Base-by-base conservation (phyloP, 257 asterid species). In the Ilex asprella region DNA sequence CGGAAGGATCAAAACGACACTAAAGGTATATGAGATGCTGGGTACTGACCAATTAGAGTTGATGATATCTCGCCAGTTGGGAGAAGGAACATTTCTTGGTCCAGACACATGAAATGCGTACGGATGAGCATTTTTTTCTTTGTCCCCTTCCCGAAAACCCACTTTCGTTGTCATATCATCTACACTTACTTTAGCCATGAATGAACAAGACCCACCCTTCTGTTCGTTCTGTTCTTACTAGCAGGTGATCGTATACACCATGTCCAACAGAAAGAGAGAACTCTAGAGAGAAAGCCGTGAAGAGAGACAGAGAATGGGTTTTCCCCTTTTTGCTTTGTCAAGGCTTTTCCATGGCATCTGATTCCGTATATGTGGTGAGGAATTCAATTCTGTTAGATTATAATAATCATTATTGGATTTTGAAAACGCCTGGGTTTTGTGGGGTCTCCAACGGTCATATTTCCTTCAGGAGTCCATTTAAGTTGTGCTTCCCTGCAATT, bases 31-130 rank as follows among this genome's bases (percentile, higher is more conserved):
- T 11, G 46, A 53, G 32, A 35, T 10, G 39, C 7, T 0, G 31
- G 59, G 53, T 55, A 63, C 87, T 50, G 15, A 87, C 95, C 95
- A 87, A 54, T 81, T 80, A 62, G 95, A 87, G 56, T 61, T 84
- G 73, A 82, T 80, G 64, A 87, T 79, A 62, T 80, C 95, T 68
- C 83, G 84, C 95, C 92, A 87, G 62, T 80, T 87, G 0, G 85
- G 85, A 30, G 82, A 69, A 67, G 92, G 82, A 68, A 87, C 85
- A 49, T 82, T 87, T 39, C 95, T 80, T 27, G 95, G 95, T 13
- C 92, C 92, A 46, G 95, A 87, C 0, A 82, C 92, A 78, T 87
- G 82, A 69, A 87, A 87, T 21, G 92, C 88, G 63, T 87, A 84
- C 0, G 92, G 95, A 67, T 87, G 94, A 35, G 30, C 15, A 3